Conservation (phyloP, 345 rosid species). For the Excoecaria agallocha region DNA sequence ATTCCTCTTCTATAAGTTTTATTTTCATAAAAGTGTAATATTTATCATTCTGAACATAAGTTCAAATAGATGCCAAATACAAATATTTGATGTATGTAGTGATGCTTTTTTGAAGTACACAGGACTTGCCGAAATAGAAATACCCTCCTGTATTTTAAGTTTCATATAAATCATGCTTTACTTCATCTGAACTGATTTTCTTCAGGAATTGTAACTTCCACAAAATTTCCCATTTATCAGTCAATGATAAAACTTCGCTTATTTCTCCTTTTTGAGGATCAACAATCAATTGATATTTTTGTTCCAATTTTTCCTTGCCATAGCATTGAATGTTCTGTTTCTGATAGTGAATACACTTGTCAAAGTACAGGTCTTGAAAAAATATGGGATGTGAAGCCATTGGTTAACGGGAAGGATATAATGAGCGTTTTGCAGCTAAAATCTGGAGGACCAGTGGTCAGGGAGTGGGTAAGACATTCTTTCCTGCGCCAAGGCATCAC, state of each 20-base stretch:
- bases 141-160: neutral
- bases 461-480: slow-evolving; percentile 68
- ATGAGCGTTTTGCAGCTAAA: slow-evolving; percentile 73
- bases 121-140: neutral
- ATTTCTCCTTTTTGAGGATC: too few species aligned
- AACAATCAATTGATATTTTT: too few species aligned
- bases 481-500: neutral
- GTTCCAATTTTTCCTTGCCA: too few species aligned
- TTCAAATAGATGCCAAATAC: neutral
- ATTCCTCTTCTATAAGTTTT: neutral
- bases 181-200: neutral
- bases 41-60: neutral
- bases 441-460: slow-evolving; percentile 71
- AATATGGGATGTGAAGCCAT: slow-evolving; percentile 76
- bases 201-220: too few species aligned
- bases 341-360: neutral
- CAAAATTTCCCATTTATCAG: too few species aligned
- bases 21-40: neutral
- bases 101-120: neutral
- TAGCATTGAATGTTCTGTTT: neutral
- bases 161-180: neutral
- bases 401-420: slow-evolving; percentile 79
- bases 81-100: neutral
- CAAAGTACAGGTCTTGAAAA: slow-evolving; percentile 64
- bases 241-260: too few species aligned